These are phyloP conservation scores for Fusarium agapanthi DNA, from an alignment of 2,329 filamentous ascomycete species.

Conservation along the genomic window DNA sequence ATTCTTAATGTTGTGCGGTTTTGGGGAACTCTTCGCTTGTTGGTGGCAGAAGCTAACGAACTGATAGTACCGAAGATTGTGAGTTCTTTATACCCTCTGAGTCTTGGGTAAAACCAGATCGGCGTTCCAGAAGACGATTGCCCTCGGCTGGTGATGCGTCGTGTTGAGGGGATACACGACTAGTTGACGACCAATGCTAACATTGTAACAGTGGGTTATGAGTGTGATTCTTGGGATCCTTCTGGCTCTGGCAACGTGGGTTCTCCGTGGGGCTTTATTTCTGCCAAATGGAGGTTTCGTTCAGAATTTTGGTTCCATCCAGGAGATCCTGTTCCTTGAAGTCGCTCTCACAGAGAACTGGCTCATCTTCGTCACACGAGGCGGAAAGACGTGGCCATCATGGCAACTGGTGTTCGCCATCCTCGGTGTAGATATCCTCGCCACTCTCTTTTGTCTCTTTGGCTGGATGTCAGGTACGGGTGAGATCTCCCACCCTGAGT, in stretches of 20 bases:
- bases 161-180: neutral
- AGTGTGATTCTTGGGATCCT: constrained; percentile 11
- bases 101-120: too few species aligned
- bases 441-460: constrained; percentile 7
- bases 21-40: too few species aligned
- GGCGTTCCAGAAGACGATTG: neutral
- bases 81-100: too few species aligned
- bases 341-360: constrained; percentile 27
- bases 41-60: too few species aligned
- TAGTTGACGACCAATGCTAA: neutral
- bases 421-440: neutral
- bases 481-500: neutral
- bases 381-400: constrained; percentile 26
- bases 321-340: constrained; percentile 22
- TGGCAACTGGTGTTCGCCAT: constrained; percentile 27
- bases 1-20: too few species aligned
- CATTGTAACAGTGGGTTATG: neutral
- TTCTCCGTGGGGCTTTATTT: neutral
- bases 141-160: neutral
- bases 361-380: constrained; percentile 26
- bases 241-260: neutral
- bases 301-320: constrained; percentile 12
- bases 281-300: neutral
- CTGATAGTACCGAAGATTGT: neutral
- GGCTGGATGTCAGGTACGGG: constrained; percentile 13